A percentile compares a stretch with the other conserved stretches of the same genome.
Conservation (phyloP, 1,139 yeast species). For the Suhomyces panamericanus region DNA sequence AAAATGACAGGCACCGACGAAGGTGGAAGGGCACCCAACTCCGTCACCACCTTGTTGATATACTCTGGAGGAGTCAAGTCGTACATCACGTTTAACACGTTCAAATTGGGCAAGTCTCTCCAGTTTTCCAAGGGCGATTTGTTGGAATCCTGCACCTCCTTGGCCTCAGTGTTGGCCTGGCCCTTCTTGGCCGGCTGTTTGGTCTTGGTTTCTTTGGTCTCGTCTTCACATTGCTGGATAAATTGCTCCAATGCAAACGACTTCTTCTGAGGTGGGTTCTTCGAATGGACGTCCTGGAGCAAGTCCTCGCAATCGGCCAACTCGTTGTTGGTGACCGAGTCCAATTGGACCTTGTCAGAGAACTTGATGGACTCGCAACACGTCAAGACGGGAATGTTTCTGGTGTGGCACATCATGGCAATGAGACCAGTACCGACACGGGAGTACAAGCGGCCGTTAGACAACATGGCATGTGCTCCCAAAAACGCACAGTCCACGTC, state of each 20-base stretch:
- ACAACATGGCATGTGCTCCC: constrained; percentile 96
- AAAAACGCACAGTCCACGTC: constrained; percentile 84
- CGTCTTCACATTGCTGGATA: constrained; percentile 43
- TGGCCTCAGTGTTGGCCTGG: constrained; percentile 5
- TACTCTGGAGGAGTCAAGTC: constrained; percentile 94
- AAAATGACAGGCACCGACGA: constrained; percentile 95
- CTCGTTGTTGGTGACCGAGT: constrained; percentile 91
- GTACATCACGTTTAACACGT: constrained; percentile 81
- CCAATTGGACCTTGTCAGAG: constrained; percentile 92
- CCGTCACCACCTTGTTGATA: constrained; percentile 93
- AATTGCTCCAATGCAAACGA: constrained; percentile 70
- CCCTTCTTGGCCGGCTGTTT: constrained; percentile 26
- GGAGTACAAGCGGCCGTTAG: constrained; percentile 90
- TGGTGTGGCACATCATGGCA: constrained; percentile 85
- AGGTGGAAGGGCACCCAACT: constrained; percentile 94
- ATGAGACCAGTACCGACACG: constrained; percentile 94
- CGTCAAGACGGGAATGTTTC: constrained; percentile 90
- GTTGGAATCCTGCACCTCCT: constrained; percentile 17
- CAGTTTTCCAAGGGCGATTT: constrained; percentile 58
- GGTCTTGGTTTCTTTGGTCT: constrained; percentile 20
- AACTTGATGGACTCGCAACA: constrained; percentile 96
- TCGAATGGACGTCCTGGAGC: constrained; percentile 45
- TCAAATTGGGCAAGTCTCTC: constrained; percentile 63
- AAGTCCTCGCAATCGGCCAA: constrained; percentile 83
- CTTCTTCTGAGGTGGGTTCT: constrained; percentile 58